Evolutionary conservation across 1,139 yeast genomes (phyloP), one percentile per base, ranked within the genome.

Genomic region (Protomyces gravidus): DNA sequence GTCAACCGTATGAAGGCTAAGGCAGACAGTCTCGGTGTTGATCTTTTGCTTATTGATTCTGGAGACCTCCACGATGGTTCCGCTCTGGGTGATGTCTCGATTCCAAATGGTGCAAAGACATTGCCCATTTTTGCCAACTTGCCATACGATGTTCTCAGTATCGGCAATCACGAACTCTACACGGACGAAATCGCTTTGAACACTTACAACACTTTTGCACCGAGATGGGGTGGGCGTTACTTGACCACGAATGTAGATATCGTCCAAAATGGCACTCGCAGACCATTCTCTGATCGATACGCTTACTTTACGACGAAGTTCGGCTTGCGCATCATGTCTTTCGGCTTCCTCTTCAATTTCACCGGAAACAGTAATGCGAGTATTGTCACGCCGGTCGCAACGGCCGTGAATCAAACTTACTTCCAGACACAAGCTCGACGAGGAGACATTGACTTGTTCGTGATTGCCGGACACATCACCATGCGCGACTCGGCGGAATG

Each of bases 11-110:
- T 88, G 69, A 73, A 75, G 46, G 67, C 67, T 0, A 69, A 72
- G 25, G 82, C 89, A 0, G 76, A 75, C 33, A 67, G 67, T 0
- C 66, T 72, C 2, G 77, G 78, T 1, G 80, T 76, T 36, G 97
- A 92, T 68, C 69, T 92, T 30, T 66, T 92, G 5, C 67, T 89
- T 1, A 79, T 92, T 1, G 98, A 92, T 69, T 82, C 94, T 1
- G 98, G 98, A 6, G 98, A 92, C 72, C 82, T 89, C 63, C 96
- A 88, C 67, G 97, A 92, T 71, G 98, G 98, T 0, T 89, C 89
- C 69, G 98, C 97, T 4, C 59, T 63, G 3, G 0, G 65, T 72
- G 33, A 52, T 25, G 17, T 36, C 15, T 42, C 55, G 3, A 17
- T 28, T 13, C 53, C 48, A 11, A 30, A 42, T 21, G 63, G 3